phyloP scores from a whole-genome alignment of 352 stramenopile species.

The Globisporangium solare region DNA sequence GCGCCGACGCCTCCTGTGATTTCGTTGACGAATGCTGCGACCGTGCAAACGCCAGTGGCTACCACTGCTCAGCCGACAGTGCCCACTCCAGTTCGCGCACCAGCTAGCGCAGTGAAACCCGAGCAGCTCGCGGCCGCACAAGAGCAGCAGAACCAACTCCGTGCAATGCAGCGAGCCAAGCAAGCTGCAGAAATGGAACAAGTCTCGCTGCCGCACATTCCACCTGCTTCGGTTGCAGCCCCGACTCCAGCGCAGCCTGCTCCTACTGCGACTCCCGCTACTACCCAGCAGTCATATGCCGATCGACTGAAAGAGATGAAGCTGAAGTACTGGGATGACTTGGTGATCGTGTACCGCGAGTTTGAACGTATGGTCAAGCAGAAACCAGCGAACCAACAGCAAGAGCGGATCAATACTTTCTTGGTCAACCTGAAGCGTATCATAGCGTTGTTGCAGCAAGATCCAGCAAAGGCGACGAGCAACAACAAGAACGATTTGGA shows the following conservation, averaged over 20 bases:
- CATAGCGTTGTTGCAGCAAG: constrained; percentile 74
- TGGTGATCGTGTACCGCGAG: constrained; percentile 81
- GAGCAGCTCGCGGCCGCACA: constrained; percentile 55
- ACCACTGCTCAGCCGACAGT: constrained; percentile 11
- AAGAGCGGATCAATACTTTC: constrained; percentile 81
- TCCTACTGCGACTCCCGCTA: constrained; percentile 13
- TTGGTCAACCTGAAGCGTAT: constrained; percentile 78
- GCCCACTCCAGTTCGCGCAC: constrained; percentile 17
- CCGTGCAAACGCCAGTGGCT: constrained; percentile 23
- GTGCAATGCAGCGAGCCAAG: constrained; percentile 56
- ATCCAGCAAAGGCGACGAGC: constrained; percentile 67
- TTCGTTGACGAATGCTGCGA: constrained; percentile 35
- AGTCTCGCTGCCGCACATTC: constrained; percentile 26
- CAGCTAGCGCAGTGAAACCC: constrained; percentile 43
- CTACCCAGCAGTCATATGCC: constrained; percentile 45
- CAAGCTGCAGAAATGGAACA: constrained; percentile 51
- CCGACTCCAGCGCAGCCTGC: constrained; percentile 16
- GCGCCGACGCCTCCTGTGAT: constrained; percentile 23
- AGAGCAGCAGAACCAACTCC: constrained; percentile 58
- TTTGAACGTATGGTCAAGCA: constrained; percentile 85
- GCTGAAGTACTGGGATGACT: constrained; percentile 78
- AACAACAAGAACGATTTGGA: constrained; percentile 80
- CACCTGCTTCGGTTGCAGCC: constrained; percentile 1
- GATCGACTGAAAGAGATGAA: constrained; percentile 75
- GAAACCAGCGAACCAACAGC: constrained; percentile 70